phyloP scores from a whole-genome alignment of 306 rosid species.

The Nissolia schottii region DNA sequence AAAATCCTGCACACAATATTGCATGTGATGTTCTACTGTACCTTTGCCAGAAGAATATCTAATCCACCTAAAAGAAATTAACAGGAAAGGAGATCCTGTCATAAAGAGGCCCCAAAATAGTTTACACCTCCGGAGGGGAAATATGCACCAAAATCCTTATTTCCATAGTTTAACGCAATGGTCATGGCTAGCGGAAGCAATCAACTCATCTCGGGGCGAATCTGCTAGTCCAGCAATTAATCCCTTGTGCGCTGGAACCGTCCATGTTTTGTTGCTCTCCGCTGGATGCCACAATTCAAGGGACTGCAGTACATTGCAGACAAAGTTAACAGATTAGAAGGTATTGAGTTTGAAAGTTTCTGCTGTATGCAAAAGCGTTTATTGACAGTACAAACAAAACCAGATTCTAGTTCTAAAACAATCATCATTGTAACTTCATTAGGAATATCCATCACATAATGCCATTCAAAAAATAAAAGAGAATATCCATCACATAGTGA shows the following conservation, averaged over 20 bases:
- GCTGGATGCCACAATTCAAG: constrained; percentile 51
- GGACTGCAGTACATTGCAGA: constrained; percentile 29
- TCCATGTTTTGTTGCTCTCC: constrained; percentile 23
- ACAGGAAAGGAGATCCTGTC: background rate
- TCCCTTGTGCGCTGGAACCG: constrained; percentile 47
- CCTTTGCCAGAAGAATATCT: background rate
- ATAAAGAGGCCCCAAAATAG: background rate
- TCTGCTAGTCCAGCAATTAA: constrained; percentile 41
- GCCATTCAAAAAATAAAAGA: too few species aligned
- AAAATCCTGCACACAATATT: background rate
- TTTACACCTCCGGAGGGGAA: background rate
- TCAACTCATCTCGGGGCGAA: constrained; percentile 29
- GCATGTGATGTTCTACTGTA: background rate
- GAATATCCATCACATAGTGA: background rate
- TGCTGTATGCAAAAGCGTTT: background rate
- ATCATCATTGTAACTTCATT: background rate
- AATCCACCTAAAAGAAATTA: constrained; percentile 2
- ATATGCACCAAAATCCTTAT: constrained; percentile 21
- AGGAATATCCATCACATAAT: background rate
- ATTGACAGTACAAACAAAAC: background rate
- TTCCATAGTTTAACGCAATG: constrained; percentile 56
- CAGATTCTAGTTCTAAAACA: background rate
- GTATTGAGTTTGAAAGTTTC: background rate
- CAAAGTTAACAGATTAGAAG: background rate
- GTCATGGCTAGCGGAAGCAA: constrained; percentile 69